These are phyloP conservation scores for Aspergillus bridgeri DNA, from an alignment of 495 filamentous ascomycete genomes.

Conservation along the genomic window DNA sequence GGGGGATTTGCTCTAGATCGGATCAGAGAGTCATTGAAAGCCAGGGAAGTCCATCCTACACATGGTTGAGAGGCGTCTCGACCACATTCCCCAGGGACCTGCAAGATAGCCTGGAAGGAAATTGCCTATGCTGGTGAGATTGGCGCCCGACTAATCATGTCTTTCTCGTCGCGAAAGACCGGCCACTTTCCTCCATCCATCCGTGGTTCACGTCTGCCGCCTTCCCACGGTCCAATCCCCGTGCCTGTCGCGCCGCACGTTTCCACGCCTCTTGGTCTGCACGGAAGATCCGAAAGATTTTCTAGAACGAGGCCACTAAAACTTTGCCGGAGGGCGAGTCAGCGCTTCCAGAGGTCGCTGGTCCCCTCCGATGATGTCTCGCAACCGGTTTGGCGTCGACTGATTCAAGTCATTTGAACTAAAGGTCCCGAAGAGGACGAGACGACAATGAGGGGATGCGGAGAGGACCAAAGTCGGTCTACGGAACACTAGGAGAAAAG, in stretches of 20 bases:
- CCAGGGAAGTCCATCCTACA: too few relatives aligned
- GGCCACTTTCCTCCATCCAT: background rate
- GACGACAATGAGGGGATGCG: background rate
- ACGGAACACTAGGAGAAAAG: background rate
- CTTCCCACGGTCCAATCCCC: constrained; percentile 9
- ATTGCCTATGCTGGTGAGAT: too few relatives aligned
- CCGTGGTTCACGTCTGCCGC: background rate
- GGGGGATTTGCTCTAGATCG: too few relatives aligned
- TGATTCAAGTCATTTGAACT: background rate
- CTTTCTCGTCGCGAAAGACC: too few relatives aligned
- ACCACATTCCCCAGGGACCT: too few relatives aligned
- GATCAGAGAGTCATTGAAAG: too few relatives aligned
- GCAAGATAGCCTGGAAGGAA: too few relatives aligned
- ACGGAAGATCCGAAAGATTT: constrained; percentile 19
- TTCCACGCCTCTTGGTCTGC: constrained; percentile 15
- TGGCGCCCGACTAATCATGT: too few relatives aligned
- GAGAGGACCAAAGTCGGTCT: background rate
- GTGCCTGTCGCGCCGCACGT: constrained; percentile 18
- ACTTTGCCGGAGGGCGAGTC: constrained; percentile 5
- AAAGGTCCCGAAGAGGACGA: background rate
- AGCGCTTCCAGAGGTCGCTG: background rate
- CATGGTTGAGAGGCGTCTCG: too few relatives aligned
- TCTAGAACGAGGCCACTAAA: constrained; percentile 22
- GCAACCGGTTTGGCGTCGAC: background rate
- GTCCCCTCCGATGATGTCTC: background rate